Evolutionary conservation across 2,329 filamentous ascomycete genomes (phyloP).

Genomic region (Alternaria viburni): DNA sequence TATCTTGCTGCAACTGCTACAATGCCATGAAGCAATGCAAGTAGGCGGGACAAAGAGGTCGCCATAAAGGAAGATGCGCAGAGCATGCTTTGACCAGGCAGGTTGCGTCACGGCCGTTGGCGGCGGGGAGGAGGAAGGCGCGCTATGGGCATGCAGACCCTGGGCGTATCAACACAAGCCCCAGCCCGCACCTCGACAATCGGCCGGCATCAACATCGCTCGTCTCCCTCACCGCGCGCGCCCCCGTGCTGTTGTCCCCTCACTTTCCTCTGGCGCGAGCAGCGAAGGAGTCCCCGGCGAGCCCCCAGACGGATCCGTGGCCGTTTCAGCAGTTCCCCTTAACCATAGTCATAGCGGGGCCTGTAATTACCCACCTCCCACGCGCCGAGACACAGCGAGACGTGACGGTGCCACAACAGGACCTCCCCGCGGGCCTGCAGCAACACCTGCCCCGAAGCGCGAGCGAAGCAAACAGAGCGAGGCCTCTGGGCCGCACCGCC

Average conservation of each 20-base stretch:
- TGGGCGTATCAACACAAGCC: slow-evolving; percentile 24
- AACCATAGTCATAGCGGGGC: slow-evolving; percentile 40
- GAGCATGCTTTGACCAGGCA: neutral
- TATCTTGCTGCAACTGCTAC: neutral
- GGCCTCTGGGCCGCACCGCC: slow-evolving; percentile 46
- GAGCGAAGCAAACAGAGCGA: slow-evolving; percentile 31
- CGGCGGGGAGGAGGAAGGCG: slow-evolving; percentile 25
- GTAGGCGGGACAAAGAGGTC: neutral
- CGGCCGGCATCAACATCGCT: slow-evolving; percentile 15
- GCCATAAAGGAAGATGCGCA: neutral
- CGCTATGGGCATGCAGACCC: slow-evolving; percentile 27
- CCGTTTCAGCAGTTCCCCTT: slow-evolving; percentile 36
- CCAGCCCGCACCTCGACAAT: slow-evolving; percentile 23
- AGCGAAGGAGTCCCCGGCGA: slow-evolving; percentile 4
- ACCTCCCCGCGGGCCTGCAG: slow-evolving; percentile 27
- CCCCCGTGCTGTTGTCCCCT: neutral
- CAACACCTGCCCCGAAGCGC: slow-evolving; percentile 24
- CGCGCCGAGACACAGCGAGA: slow-evolving; percentile 38
- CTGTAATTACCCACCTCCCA: slow-evolving; percentile 25
- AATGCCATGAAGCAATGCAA: neutral
- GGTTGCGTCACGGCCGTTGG: slow-evolving; percentile 24
- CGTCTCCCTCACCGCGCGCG: slow-evolving; percentile 2
- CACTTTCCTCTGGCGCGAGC: neutral
- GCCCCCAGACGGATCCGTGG: neutral
- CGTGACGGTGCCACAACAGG: slow-evolving; percentile 44